Base-by-base conservation (phyloP, 805 yeast genomes). In the Myxozyma udenii region DNA sequence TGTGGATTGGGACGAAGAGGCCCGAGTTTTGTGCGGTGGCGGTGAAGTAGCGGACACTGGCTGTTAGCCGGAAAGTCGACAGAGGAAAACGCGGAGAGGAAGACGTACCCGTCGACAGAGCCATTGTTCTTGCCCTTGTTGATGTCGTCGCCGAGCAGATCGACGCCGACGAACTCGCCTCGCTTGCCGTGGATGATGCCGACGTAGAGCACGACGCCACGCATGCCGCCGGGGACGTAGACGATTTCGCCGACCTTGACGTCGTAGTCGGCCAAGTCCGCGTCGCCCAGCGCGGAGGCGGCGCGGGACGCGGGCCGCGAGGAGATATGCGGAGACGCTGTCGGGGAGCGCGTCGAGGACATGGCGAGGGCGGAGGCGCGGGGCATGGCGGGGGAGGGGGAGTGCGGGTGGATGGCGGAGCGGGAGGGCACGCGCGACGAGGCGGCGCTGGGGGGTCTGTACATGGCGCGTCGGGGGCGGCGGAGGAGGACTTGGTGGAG, bases 111-210 rank as follows among this genome's bases (percentile, higher is more conserved):
- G 51, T 83, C 78, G 41, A 82, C 88, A 38, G 78, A 77, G n/a
- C 98, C 98, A 48, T 80, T 78, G 64, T 91, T 93, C 67, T 87
- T 86, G 21, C 98, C 98, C 48, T 79, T 73, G 3, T 72, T 64
- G 0, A 78, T 70, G 37, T 79, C 76, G 1, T 81, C 82, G 1
- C 86, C 90, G n/a, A 81, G 62, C 39, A 91, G 71, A 66, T 91
- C 97, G 4, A 91, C 76, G 2, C 98, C 98, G 3, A 90, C 96
- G 71, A 83, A 91, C 9, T 75, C 73, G 0, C 96, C 95, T 4
- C 70, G 68, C 63, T 86, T 87, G 21, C 83, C 83, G 21, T 81
- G 77, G 16, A 91, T 1, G 76, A 68, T 0, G 96, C 98, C 59
- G n/a, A 55, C 35, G 44, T 39, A 55, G 16, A 44, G 23, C 9